Evolutionary conservation across 345 rosid species (phyloP).

Genomic region (Syzygium jambos): DNA sequence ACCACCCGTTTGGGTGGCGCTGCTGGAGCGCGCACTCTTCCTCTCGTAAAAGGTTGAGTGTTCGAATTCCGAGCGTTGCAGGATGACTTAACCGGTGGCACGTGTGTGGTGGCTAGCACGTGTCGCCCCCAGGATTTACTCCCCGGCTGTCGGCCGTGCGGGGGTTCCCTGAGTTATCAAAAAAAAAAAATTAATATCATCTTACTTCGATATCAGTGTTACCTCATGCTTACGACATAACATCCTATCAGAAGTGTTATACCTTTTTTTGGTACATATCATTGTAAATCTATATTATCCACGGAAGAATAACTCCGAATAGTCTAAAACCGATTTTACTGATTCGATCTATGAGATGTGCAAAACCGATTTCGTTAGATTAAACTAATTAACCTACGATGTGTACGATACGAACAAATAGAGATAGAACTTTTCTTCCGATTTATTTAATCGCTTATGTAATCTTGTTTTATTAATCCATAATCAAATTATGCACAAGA

Average conservation of each 20-base stretch:
- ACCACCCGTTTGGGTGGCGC: no score
- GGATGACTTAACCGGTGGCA: no score
- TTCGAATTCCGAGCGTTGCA: no score
- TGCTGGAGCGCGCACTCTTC: no score
- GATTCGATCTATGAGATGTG: not conserved
- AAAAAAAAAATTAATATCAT: not conserved
- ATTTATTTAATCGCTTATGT: not conserved
- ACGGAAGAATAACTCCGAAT: no score
- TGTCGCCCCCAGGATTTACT: no score
- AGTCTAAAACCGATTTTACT: not conserved
- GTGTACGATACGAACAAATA: not conserved
- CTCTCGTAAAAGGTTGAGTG: no score
- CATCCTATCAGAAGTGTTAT: not conserved
- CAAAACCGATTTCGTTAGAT: not conserved
- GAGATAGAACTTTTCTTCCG: not conserved
- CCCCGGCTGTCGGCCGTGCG: no score
- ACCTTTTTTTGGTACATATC: no score
- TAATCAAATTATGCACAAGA: not conserved
- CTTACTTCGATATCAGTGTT: not conserved
- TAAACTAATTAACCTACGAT: not conserved
- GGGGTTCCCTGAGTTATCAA: no score
- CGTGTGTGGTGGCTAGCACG: no score
- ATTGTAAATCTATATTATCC: not conserved
- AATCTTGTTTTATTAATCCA: not conserved
- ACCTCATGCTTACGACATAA: not conserved